These are phyloP conservation scores for Taphrina pruni DNA, from an alignment of 1,139 yeast species.

Conservation along the genomic window DNA sequence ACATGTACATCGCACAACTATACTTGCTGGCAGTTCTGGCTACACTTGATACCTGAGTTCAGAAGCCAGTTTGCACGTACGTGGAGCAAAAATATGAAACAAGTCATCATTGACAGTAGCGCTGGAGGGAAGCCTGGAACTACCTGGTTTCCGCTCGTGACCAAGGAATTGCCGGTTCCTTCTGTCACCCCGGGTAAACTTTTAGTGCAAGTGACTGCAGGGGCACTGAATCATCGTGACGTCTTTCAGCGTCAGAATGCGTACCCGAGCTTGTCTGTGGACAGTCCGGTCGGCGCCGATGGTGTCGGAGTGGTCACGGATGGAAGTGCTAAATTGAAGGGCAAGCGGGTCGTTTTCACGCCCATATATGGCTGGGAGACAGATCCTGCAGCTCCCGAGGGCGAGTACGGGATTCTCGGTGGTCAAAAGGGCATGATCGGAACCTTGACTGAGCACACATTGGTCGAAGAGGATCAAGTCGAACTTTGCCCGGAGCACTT, in stretches of 20 bases:
- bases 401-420: conserved; percentile 45
- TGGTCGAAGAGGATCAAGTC: conserved; percentile 39
- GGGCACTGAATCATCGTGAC: conserved; percentile 47
- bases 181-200: conserved; percentile 38
- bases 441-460: conserved; percentile 44
- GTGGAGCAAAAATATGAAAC: conserved; percentile 11
- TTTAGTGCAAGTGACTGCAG: conserved; percentile 44
- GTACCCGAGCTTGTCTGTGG: conserved; percentile 45
- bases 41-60: neutral
- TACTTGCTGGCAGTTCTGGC: neutral
- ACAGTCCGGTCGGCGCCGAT: conserved; percentile 46
- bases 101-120: conserved; percentile 31
- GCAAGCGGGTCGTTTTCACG: conserved; percentile 43
- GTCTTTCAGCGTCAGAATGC: conserved; percentile 45
- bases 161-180: conserved; percentile 17
- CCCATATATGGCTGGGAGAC: conserved; percentile 45
- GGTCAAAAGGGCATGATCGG: conserved; percentile 45
- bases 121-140: conserved; percentile 43
- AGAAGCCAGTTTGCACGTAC: neutral
- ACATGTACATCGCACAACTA: too few species aligned
- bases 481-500: conserved; percentile 44
- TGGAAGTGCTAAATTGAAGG: conserved; percentile 17
- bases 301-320: conserved; percentile 45
- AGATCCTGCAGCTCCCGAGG: conserved; percentile 43
- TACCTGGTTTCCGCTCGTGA: conserved; percentile 43